phyloP scores from a whole-genome alignment of 139 green algal species.

The Diplosphaera chodatii region DNA sequence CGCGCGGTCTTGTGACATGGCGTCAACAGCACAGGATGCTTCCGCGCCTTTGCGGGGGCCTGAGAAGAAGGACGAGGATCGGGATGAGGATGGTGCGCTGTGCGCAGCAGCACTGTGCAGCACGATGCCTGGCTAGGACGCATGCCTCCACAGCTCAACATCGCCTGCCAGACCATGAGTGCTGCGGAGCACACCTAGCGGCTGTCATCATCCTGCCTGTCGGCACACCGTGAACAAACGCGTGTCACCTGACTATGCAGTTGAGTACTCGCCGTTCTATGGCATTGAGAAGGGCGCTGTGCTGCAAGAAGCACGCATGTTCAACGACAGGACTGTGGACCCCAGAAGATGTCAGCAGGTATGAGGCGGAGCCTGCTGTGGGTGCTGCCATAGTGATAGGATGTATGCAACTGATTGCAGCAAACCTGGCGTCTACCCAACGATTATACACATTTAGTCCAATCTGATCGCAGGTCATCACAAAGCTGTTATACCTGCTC shows the following conservation, averaged over 20 bases:
- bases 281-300: conserved; percentile 98
- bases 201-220: too few species aligned
- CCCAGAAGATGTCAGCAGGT: conserved; percentile 88
- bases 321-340: conserved; percentile 94
- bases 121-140: too few species aligned
- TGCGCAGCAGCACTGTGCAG: background rate
- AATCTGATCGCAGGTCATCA: conserved; percentile 99
- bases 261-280: conserved; percentile 98
- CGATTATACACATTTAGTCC: too few species aligned
- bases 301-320: conserved; percentile 93
- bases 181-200: too few species aligned
- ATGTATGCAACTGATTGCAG: too few species aligned
- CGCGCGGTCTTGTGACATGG: conserved; percentile 26
- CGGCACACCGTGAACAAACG: too few species aligned
- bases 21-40: conserved; percentile 65
- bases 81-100: conserved; percentile 84
- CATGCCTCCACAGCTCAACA: too few species aligned
- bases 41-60: conserved; percentile 56
- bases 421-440: too few species aligned
- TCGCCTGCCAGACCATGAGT: too few species aligned
- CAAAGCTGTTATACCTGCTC: conserved; percentile 97
- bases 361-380: background rate
- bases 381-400: too few species aligned
- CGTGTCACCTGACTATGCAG: conserved; percentile 67
- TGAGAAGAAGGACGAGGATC: conserved; percentile 85